Evolutionary conservation across 345 rosid species (phyloP).

Genomic region (Citrus glauca): DNA sequence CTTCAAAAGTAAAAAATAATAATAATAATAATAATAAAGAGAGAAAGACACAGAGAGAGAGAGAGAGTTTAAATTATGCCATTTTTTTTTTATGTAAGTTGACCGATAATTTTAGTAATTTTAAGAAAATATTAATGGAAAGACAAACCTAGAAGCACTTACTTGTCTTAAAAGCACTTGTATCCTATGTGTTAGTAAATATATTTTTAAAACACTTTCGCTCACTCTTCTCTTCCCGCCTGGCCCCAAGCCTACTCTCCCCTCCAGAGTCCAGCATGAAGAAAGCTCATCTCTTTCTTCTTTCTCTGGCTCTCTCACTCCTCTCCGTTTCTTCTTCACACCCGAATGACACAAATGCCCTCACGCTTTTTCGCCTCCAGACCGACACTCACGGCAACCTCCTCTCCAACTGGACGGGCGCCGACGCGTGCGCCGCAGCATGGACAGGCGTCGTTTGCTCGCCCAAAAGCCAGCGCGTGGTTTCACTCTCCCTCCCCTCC

Average conservation of each 20-base stretch:
- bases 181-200: not conserved
- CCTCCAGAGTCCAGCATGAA: slow-evolving; percentile 20
- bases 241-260: not conserved
- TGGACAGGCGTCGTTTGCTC: slow-evolving; percentile 91
- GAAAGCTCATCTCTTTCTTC: slow-evolving; percentile 5
- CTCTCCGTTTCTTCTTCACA: slow-evolving; percentile 8
- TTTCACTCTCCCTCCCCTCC: slow-evolving; percentile 60
- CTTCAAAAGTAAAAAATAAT: too few species aligned
- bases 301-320: slow-evolving; percentile 10
- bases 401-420: slow-evolving; percentile 75
- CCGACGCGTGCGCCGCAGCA: slow-evolving; percentile 52
- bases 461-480: slow-evolving; percentile 34
- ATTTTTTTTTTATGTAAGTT: too few species aligned
- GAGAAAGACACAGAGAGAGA: too few species aligned
- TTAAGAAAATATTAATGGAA: not conserved
- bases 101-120: too few species aligned
- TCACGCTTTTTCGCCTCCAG: slow-evolving; percentile 73
- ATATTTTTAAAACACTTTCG: slow-evolving; percentile 21
- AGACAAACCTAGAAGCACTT: not conserved
- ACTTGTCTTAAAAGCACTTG: not conserved
- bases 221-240: slow-evolving; percentile 57
- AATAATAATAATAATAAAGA: too few species aligned
- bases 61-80: too few species aligned
- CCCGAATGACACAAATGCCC: slow-evolving; percentile 67
- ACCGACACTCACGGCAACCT: slow-evolving; percentile 84